A percentile compares a stretch with the other conserved stretches of the same genome.
These are phyloP conservation scores for Phytophthora palmivora DNA, from an alignment of 352 stramenopile species.

Conservation along the genomic window DNA sequence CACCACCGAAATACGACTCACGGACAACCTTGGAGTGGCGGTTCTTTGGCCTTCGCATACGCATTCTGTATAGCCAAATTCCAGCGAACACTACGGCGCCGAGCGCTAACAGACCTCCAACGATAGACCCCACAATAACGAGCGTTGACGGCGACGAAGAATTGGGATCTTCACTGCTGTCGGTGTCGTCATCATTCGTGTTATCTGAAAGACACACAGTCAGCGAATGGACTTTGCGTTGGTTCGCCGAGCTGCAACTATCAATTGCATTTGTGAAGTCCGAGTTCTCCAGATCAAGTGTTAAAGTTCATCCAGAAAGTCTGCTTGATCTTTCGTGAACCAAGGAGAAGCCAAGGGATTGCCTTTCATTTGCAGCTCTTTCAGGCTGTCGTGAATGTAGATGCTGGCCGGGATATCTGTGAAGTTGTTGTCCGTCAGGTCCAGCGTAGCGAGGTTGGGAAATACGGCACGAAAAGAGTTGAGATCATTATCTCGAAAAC, in stretches of 20 bases:
- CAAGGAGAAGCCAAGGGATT: constrained; percentile 49
- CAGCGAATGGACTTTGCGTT: constrained; percentile 34
- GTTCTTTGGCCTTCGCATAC: constrained; percentile 6
- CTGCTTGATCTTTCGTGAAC: constrained; percentile 51
- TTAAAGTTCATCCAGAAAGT: constrained; percentile 36
- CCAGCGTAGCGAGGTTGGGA: constrained; percentile 56
- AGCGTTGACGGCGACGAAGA: constrained; percentile 15
- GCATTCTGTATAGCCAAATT: constrained; percentile 30
- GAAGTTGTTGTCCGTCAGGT: constrained; percentile 64
- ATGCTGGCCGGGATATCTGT: constrained; percentile 53
- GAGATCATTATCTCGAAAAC: constrained; percentile 64
- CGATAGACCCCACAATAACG: constrained; percentile 41
- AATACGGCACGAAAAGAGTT: constrained; percentile 60
- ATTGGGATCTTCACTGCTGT: constrained; percentile 14
- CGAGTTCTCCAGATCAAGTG: constrained; percentile 39
- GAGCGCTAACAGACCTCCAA: constrained; percentile 48
- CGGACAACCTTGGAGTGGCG: constrained; percentile 24
- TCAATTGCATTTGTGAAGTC: constrained; percentile 42
- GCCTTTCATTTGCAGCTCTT: constrained; percentile 47
- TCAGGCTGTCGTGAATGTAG: constrained; percentile 54
- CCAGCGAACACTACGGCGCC: constrained; percentile 22
- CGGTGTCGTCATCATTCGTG: constrained; percentile 15
- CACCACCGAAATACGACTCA: constrained; percentile 44
- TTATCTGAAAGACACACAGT: constrained; percentile 40
- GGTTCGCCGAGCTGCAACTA: constrained; percentile 29